phyloP scores from a whole-genome alignment of 331 rosid species.

The Malus hybrid region DNA sequence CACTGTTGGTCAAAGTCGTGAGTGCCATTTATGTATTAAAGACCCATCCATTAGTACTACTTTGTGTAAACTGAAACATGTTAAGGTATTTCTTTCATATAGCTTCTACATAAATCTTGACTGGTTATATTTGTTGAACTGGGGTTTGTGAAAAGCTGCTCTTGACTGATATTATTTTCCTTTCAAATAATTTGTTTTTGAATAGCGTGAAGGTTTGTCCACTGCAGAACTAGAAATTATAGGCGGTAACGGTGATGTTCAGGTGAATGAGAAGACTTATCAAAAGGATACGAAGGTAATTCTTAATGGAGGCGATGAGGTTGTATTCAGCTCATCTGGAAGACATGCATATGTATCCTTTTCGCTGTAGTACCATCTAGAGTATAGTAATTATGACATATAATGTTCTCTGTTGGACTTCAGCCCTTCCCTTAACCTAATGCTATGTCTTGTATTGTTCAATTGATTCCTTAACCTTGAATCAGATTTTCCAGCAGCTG shows the following conservation, averaged over 20 bases:
- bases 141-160: not conserved
- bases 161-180: slow-evolving; percentile 1
- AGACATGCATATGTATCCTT: slow-evolving; percentile 97
- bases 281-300: slow-evolving; percentile 39
- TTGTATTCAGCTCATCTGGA: slow-evolving; percentile 59
- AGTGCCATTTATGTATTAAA: slow-evolving; percentile 65
- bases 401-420: not conserved
- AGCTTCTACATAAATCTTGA: slow-evolving; percentile 7
- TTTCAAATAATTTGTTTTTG: slow-evolving; percentile 13
- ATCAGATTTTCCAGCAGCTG: slow-evolving; percentile 79
- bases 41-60: slow-evolving; percentile 53
- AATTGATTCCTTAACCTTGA: slow-evolving; percentile 34
- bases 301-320: slow-evolving; percentile 83
- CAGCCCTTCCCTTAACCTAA: not conserved
- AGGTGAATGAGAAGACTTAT: slow-evolving; percentile 57
- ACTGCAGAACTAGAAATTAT: slow-evolving; percentile 68
- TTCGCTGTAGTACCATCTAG: slow-evolving; percentile 3
- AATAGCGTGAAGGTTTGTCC: slow-evolving; percentile 61
- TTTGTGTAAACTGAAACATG: slow-evolving; percentile 74
- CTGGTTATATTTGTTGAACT: not conserved
- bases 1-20: slow-evolving; percentile 80
- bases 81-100: slow-evolving; percentile 50
- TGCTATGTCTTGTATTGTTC: not conserved
- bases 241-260: slow-evolving; percentile 68
- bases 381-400: not conserved